Evolutionary conservation across 108 stramenopile species (phyloP).

Genomic region (Skeletonema potamos): DNA sequence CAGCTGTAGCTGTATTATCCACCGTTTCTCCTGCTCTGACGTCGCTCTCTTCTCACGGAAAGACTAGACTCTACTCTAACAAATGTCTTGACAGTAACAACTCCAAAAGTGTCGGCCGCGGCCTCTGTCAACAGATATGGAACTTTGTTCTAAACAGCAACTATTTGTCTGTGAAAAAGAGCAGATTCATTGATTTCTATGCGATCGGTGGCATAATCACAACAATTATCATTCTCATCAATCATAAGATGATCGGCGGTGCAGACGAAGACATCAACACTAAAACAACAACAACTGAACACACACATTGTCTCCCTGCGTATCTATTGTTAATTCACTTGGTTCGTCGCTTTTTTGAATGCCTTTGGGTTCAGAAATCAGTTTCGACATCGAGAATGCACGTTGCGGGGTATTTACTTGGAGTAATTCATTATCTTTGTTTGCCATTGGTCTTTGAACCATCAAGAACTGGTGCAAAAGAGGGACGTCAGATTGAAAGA

Average conservation of each 20-base stretch:
- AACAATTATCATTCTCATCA: background rate
- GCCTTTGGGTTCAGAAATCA: constrained; percentile 59
- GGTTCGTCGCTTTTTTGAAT: constrained; percentile 56
- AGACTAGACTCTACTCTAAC: constrained; percentile 27
- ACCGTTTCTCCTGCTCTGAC: constrained; percentile 33
- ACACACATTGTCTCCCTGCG: background rate
- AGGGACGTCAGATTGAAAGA: background rate
- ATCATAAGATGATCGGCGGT: background rate
- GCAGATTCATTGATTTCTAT: constrained; percentile 59
- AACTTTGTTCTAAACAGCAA: background rate
- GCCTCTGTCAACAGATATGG: background rate
- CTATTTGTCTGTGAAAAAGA: constrained; percentile 18
- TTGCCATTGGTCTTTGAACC: constrained; percentile 61
- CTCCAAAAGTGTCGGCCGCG: background rate
- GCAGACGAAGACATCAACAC: too few species aligned
- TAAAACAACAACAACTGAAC: background rate
- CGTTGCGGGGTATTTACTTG: constrained; percentile 68
- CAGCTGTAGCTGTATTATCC: constrained; percentile 47
- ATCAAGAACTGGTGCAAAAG: background rate
- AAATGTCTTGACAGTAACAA: background rate
- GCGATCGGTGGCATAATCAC: constrained; percentile 41
- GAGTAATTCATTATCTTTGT: constrained; percentile 61
- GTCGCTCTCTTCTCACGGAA: constrained; percentile 54
- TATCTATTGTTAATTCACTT: constrained; percentile 25
- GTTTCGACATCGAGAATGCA: constrained; percentile 55